A percentile compares a stretch with the other conserved stretches of the same genome.
Evolutionary conservation across 768 basidiomycete genomes (phyloP).

Genomic region (Rhodotorula taiwanensis): DNA sequence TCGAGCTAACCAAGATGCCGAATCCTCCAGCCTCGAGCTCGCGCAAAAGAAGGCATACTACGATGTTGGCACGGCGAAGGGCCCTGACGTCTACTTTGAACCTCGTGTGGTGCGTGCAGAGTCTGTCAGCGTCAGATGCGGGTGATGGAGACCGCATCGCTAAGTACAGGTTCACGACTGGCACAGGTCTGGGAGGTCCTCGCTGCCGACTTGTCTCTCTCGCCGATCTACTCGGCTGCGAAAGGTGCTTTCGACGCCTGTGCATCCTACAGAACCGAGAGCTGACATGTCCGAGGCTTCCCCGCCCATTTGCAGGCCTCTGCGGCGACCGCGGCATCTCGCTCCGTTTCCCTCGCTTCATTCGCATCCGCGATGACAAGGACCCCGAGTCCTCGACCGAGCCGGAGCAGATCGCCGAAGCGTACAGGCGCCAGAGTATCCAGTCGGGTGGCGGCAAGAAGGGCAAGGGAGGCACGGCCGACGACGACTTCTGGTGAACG

Average conservation of each 20-base stretch:
- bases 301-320: conserved; percentile 37
- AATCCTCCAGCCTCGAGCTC: conserved; percentile 48
- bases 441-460: conserved; percentile 12
- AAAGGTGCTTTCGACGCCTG: conserved; percentile 59
- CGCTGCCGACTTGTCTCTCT: conserved; percentile 91
- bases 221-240: conserved; percentile 91
- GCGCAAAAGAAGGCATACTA: conserved; percentile 69
- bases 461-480: conserved; percentile 26
- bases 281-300: conserved; percentile 3
- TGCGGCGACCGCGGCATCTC: conserved; percentile 83
- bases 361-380: conserved; percentile 89
- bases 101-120: conserved; percentile 64
- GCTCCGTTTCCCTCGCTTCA: conserved; percentile 89
- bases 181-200: conserved; percentile 74
- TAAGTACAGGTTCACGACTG: too few species aligned
- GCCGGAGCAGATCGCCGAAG: conserved; percentile 53
- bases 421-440: conserved; percentile 37
- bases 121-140: not conserved
- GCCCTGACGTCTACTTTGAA: conserved; percentile 93
- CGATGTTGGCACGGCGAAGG: conserved; percentile 80
- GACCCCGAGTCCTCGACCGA: conserved; percentile 82
- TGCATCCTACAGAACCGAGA: conserved; percentile 41
- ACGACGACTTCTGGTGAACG: conserved; percentile 29
- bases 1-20: not conserved
- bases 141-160: too few species aligned